Evolutionary conservation across 2,329 filamentous ascomycete genomes (phyloP), one percentile per base, ranked within the genome.

Genomic region (Colletotrichum magnum): DNA sequence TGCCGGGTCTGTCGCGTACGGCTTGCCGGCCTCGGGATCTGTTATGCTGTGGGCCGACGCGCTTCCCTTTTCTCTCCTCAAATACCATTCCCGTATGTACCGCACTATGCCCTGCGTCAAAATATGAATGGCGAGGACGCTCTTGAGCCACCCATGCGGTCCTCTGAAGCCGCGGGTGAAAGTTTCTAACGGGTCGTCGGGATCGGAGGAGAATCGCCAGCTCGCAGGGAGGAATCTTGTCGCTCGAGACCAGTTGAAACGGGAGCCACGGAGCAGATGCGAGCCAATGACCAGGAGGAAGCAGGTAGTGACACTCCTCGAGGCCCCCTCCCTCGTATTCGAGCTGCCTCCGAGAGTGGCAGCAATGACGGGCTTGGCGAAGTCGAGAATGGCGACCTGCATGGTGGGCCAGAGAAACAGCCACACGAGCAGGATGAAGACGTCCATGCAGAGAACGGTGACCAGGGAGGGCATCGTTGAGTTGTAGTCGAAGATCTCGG

Each of bases 291-390:
- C 90, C 79, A 94, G 91, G 72, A 88, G 83, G 73, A 93, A 87
- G 77, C 92, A 94, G 48, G 92, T 88, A 58, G 93, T 85, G 54
- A 93, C 89, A 76, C 92, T 93, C 75, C 91, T 90, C 64, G 91
- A 90, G 5, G 91, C 90, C 59, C 91, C 90, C 69, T 91, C 88
- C 73, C 87, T 88, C 7, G 90, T 89, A 72, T 88, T 90, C 7
- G 90, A 92, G 68, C 94, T 94, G 69, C 94, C 95, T 71, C 95
- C 95, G 12, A 98, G 84, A 0, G 94, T 97, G 67, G 97, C 90
- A 68, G 95, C 95, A 77, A 98, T 97, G 77, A 97, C 94, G 68
- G 95, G 93, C 80, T 98, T 95, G 69, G 95, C 94, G 60, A 97
- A 87, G 78, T 98, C 95, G 74, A 98, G 86, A 67, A 95, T 92